Conservation (phyloP, 2,329 filamentous ascomycete genomes). For the Leptographium procerum region DNA sequence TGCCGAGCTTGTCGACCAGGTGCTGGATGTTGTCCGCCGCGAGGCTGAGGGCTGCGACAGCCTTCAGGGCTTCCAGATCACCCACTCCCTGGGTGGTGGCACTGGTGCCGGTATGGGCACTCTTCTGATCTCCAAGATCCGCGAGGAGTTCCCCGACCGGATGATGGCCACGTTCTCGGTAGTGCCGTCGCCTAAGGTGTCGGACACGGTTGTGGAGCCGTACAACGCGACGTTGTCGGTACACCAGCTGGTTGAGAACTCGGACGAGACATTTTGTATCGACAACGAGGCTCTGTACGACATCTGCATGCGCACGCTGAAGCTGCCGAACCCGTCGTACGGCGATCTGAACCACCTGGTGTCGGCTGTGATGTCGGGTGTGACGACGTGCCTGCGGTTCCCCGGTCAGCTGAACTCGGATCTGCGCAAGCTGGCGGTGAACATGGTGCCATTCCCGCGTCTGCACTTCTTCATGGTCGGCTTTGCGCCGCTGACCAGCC, state of each 20-base stretch:
- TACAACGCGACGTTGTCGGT: slow-evolving; percentile 99
- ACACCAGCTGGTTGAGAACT: slow-evolving; percentile 99
- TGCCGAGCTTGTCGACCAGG: slow-evolving; percentile 96
- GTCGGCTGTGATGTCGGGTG: slow-evolving; percentile 98
- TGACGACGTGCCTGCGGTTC: slow-evolving; percentile 98
- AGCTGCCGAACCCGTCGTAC: slow-evolving; percentile 97
- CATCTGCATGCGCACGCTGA: slow-evolving; percentile 99
- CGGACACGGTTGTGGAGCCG: slow-evolving; percentile 97
- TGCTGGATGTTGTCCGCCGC: slow-evolving; percentile 95
- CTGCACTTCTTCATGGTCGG: slow-evolving; percentile 99
- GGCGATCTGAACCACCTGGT: slow-evolving; percentile 99
- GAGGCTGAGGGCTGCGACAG: slow-evolving; percentile 99
- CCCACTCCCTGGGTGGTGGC: slow-evolving; percentile 99
- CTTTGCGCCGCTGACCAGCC: slow-evolving; percentile 93
- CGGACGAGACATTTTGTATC: slow-evolving; percentile 99
- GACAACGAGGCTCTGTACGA: slow-evolving; percentile 99
- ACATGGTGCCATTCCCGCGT: slow-evolving; percentile 99
- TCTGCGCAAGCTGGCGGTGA: slow-evolving; percentile 97
- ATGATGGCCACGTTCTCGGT: slow-evolving; percentile 99
- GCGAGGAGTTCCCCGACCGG: slow-evolving; percentile 98
- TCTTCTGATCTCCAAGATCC: slow-evolving; percentile 99
- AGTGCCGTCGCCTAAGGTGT: slow-evolving; percentile 97
- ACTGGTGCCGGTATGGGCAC: slow-evolving; percentile 99
- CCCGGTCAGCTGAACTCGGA: slow-evolving; percentile 99
- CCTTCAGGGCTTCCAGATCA: slow-evolving; percentile 99